Base-by-base conservation (phyloP, 208 protist genomes). In the Acanthamoeba healyi region DNA sequence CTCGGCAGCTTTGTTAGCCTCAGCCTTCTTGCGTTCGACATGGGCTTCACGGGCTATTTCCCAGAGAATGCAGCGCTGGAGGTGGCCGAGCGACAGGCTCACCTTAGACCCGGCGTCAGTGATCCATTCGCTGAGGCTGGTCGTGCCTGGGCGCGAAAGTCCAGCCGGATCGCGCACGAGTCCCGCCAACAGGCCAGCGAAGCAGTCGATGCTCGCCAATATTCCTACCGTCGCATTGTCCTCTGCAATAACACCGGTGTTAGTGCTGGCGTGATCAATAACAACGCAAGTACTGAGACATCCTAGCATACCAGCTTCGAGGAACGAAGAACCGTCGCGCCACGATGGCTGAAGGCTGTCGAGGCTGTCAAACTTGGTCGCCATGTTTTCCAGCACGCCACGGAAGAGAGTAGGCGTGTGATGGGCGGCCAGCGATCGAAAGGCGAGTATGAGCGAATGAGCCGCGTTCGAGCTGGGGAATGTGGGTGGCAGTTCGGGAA, bases 1-100 rank as follows among this genome's bases (percentile, higher is more conserved):
- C 79, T 61, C 36, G 9, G 67, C 29, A 3, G 67, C n/a, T 32
- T 58, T n/a, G 14, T 89, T 34, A n/a, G 44, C 24, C 32, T 19
- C 63, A 19, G 54, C 61, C 65, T 77, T 92, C 49, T 54, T 70
- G 26, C 87, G 40, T 32, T 92, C 87, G 15, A 32, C 58, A 29
- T 92, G 72, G 65, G 42, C 63, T 9, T 79, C 87, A 24, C 65
- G 26, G 26, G 87, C 87, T 12, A 92, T 92, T n/a, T 92, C 87
- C 87, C 87, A 92, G 26, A 92, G 65, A 51, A 92, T 92, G 29
- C 87, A 92, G 36, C 87, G 54, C 58, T 92, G 87, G 26, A 92
- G 65, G 19, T 92, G 87, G 15, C 87, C 87, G 24, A 92, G 17
- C 44, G 87, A 70, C 22, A 24, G 22, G 24, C 87, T 79, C 24